Percentiles rank a stretch among this genome's conserved stretches.
These are phyloP conservation scores for Incumbomyces lentus DNA, from an alignment of 2,329 filamentous ascomycete genomes.

Conservation along the genomic window DNA sequence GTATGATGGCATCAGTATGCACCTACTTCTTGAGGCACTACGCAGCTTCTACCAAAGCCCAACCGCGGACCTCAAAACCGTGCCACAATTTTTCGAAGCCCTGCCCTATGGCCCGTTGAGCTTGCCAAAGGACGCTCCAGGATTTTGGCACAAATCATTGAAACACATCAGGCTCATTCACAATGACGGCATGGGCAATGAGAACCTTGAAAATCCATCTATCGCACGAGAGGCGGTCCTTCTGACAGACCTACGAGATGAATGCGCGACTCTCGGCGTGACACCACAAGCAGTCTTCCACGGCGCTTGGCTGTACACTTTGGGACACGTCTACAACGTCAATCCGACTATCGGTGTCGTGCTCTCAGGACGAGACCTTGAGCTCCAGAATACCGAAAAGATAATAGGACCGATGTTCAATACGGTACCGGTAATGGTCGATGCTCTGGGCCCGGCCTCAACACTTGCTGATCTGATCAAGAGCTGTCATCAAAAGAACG, in stretches of 20 bases:
- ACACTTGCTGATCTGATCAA: conserved; percentile 53
- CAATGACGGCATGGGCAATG: conserved; percentile 16
- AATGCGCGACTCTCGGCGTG: conserved; percentile 53
- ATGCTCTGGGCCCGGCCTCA: conserved; percentile 29
- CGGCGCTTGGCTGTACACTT: conserved; percentile 58
- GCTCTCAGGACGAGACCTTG: conserved; percentile 65
- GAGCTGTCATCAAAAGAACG: conserved; percentile 61
- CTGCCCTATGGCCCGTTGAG: conserved; percentile 60
- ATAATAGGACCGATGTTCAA: conserved; percentile 83
- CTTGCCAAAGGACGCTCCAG: conserved; percentile 34
- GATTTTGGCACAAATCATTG: conserved; percentile 54
- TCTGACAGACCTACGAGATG: conserved; percentile 38
- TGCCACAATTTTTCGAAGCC: conserved; percentile 40
- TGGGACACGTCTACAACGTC: conserved; percentile 43
- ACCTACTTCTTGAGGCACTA: conserved; percentile 54
- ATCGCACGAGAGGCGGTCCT: conserved; percentile 20
- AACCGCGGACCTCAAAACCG: neutral
- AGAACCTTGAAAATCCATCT: conserved; percentile 10
- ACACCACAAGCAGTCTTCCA: conserved; percentile 73
- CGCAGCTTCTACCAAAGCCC: conserved; percentile 38
- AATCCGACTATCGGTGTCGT: conserved; percentile 59
- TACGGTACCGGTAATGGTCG: conserved; percentile 62
- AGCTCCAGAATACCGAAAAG: conserved; percentile 53
- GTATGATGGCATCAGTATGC: conserved; percentile 75
- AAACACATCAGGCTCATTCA: conserved; percentile 23